phyloP scores from a whole-genome alignment of 148 eudicot species.

The Silene uniflora region DNA sequence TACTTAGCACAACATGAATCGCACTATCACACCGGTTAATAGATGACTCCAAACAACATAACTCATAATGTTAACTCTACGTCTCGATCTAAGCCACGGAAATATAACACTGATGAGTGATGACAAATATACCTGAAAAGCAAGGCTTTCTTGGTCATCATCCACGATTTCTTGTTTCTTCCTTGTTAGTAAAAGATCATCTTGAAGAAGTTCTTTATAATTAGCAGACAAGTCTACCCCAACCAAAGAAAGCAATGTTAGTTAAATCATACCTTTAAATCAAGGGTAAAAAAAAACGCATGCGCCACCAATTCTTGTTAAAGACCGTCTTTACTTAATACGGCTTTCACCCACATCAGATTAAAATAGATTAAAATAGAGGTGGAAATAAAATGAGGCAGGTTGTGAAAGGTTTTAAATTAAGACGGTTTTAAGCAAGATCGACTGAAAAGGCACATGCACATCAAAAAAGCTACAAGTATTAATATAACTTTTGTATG shows the following conservation, averaged over 20 bases:
- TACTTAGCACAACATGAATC: not conserved
- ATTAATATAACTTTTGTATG: not conserved
- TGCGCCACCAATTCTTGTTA: too few relatives aligned
- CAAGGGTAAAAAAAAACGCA: not conserved
- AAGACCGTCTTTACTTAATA: too few relatives aligned
- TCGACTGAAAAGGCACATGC: too few relatives aligned
- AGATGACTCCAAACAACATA: not conserved
- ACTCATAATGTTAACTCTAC: not conserved
- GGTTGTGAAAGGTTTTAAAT: too few relatives aligned
- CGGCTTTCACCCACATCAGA: too few relatives aligned
- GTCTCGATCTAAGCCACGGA: not conserved
- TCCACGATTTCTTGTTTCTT: conserved; percentile 16
- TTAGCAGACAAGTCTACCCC: conserved; percentile 19
- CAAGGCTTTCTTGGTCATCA: conserved; percentile 17
- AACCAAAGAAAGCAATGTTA: not conserved
- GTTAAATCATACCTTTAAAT: not conserved
- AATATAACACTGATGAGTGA: not conserved
- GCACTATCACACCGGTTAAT: not conserved
- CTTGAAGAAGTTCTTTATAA: conserved; percentile 19
- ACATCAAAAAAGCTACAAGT: not conserved
- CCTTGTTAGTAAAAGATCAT: conserved; percentile 11
- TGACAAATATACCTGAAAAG: conserved; percentile 20
- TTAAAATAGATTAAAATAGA: too few relatives aligned
- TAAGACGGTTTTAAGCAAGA: too few relatives aligned
- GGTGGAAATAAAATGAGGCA: too few relatives aligned